Base-by-base conservation (phyloP, 208 protist species). In the Wallacemonas sp. region DNA sequence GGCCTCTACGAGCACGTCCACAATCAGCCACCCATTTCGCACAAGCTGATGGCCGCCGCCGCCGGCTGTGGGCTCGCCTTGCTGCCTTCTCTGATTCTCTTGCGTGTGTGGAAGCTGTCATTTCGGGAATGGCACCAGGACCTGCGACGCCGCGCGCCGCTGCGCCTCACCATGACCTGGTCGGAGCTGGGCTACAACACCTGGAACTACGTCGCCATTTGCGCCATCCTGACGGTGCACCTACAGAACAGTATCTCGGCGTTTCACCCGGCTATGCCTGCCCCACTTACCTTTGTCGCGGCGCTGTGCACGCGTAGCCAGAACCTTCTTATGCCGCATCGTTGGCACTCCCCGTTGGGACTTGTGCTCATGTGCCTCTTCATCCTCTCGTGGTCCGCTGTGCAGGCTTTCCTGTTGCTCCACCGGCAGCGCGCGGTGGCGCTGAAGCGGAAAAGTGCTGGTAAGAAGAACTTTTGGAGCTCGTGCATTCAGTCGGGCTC, bases 291-390 rank as follows among this genome's bases (percentile, higher is more conserved):
- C 32, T 72, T 80, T 26, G 69, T 81, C 10, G 66, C 73, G 36
- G 41, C 61, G 8, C 30, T 89, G 26, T 71, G 77, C 50, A 36
- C 88, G 46, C 75, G 82, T 30, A 87, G 81, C 48, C 73, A 81
- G 38, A 55, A 76, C 17, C 60, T 92, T 0, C 50, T 92, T 2
- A 84, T 89, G 76, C 81, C 85, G 15, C 81, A 88, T 63, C 85
- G 78, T 42, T 66, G 74, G 39, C 54, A 50, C 32, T 46, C 50
- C 4, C 24, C 50, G 3, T 32, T 57, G 26, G 30, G 50, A 21
- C 50, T 84, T 17, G 1, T 26, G 17, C 58, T 52, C 22, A 60
- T 24, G 24, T 53, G 39, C 29, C 32, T 38, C 2, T 67, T 46
- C 42, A 61, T 54, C 15, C 10, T 76, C 13, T 13, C 39, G n/a